Evolutionary conservation across 2,329 filamentous ascomycete genomes (phyloP).

Genomic region (Trichothecium sympodiale): DNA sequence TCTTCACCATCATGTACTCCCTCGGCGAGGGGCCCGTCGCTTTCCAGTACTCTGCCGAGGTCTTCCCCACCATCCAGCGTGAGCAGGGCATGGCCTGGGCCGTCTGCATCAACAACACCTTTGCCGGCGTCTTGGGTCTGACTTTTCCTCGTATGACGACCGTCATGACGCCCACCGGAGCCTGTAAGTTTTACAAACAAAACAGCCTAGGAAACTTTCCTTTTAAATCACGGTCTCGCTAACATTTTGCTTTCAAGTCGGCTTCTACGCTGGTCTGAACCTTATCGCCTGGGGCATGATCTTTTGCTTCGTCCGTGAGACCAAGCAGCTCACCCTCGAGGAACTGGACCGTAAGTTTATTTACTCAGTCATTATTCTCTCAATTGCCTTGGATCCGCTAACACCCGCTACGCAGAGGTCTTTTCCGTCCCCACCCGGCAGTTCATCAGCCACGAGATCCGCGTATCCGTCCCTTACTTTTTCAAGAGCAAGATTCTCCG

Average conservation of each 20-base stretch:
- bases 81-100: conserved; percentile 28
- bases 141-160: conserved; percentile 36
- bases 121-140: conserved; percentile 39
- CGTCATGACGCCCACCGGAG: conserved; percentile 19
- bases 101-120: conserved; percentile 17
- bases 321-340: conserved; percentile 35
- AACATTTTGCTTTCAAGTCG: conserved; percentile 9
- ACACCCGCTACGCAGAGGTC: conserved; percentile 12
- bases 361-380: neutral
- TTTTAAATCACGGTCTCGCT: neutral
- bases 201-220: neutral
- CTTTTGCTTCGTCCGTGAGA: conserved; percentile 36
- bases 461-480: conserved; percentile 22
- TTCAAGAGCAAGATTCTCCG: conserved; percentile 22
- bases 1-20: conserved; percentile 16
- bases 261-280: conserved; percentile 35
- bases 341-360: conserved; percentile 19
- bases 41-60: conserved; percentile 26
- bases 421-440: conserved; percentile 18
- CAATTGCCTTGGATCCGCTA: neutral
- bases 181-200: conserved; percentile 11
- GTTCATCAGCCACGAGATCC: conserved; percentile 20
- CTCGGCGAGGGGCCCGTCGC: conserved; percentile 23
- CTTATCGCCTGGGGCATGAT: conserved; percentile 31
- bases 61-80: conserved; percentile 24